These are phyloP conservation scores for Aristolochia fimbriata DNA, from an alignment of 164 flowering plant genomes.

Conservation along the genomic window DNA sequence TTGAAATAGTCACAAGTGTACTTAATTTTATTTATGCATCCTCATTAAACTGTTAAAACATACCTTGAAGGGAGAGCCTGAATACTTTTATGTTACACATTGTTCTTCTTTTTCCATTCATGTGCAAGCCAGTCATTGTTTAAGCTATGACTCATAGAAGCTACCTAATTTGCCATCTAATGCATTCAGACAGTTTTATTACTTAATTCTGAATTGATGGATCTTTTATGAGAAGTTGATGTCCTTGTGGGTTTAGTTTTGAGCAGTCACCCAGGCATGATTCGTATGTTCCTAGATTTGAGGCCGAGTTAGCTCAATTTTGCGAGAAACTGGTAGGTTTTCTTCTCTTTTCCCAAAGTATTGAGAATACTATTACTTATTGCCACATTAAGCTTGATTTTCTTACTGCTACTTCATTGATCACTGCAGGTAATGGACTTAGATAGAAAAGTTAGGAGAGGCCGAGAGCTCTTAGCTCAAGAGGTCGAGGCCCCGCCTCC, in stretches of 20 bases:
- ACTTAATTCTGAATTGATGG: not conserved
- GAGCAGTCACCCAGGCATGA: slow-evolving; percentile 91
- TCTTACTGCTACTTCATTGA: not conserved
- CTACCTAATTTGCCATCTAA: not conserved
- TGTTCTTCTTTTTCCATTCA: too few species aligned
- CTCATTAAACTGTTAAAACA: too few species aligned
- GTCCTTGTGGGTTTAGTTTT: slow-evolving; percentile 41
- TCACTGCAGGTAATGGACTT: slow-evolving; percentile 69
- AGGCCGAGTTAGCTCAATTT: slow-evolving; percentile 85
- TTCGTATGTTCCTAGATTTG: slow-evolving; percentile 66
- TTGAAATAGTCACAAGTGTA: too few species aligned
- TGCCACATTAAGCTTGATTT: not conserved
- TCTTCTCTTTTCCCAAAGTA: not conserved
- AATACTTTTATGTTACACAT: too few species aligned
- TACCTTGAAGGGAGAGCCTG: too few species aligned
- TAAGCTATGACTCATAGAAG: not conserved
- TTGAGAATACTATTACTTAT: not conserved
- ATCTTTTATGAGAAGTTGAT: slow-evolving; percentile 6
- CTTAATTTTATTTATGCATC: too few species aligned
- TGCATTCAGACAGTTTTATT: not conserved
- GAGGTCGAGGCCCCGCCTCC: slow-evolving; percentile 70
- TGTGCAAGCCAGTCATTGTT: too few species aligned
- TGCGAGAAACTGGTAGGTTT: slow-evolving; percentile 87
- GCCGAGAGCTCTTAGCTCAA: slow-evolving; percentile 84
- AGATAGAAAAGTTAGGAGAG: slow-evolving; percentile 92